These are phyloP conservation scores for Solanum ossicruentum DNA, from an alignment of 257 asterid species.

Conservation along the genomic window DNA sequence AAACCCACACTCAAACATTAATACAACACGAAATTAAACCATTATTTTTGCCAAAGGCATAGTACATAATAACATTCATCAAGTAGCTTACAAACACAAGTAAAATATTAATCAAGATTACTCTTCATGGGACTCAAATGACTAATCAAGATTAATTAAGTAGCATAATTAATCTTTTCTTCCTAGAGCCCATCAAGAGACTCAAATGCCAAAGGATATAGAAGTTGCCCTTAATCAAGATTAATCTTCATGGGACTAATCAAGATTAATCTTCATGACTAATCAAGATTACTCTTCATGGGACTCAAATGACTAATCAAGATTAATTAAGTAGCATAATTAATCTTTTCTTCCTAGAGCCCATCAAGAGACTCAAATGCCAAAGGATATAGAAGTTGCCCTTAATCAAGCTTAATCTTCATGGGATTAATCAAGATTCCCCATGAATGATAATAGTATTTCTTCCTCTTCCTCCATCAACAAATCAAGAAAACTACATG, in stretches of 20 bases:
- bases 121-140: too few species aligned
- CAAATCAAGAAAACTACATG: neutral
- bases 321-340: neutral
- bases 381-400: constrained; percentile 85
- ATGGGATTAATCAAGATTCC: neutral
- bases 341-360: neutral
- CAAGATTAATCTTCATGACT: neutral
- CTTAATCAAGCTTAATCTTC: constrained; percentile 3
- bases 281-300: too few species aligned
- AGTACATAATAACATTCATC: neutral
- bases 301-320: too few species aligned
- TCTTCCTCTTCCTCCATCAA: neutral
- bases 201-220: constrained; percentile 65
- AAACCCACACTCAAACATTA: neutral
- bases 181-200: neutral
- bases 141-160: neutral
- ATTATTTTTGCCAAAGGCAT: neutral
- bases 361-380: constrained; percentile 28
- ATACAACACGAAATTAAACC: neutral
- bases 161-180: neutral
- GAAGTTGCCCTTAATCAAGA: constrained; percentile 54
- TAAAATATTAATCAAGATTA: too few species aligned
- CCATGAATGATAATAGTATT: too few species aligned
- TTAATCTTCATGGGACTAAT: neutral
- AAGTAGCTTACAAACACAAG: neutral